Conservation (phyloP, 1,284 basidiomycete genomes). For the Puccinia triticina region DNA sequence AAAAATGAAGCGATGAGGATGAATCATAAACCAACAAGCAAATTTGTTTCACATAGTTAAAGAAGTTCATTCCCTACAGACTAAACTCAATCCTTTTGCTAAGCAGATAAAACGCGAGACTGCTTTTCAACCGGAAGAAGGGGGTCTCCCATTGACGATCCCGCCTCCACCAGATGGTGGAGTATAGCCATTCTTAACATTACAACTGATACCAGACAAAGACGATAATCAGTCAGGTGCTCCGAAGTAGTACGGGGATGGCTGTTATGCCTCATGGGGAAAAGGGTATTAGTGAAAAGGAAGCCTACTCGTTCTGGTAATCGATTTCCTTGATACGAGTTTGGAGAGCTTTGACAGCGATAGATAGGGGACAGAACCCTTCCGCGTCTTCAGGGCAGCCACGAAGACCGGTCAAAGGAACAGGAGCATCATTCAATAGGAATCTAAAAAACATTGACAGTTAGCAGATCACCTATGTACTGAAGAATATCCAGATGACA, state of each 20-base stretch:
- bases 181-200: conserved; percentile 19
- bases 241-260: not conserved
- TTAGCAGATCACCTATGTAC: not conserved
- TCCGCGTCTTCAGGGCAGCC: conserved; percentile 34
- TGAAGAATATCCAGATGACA: not conserved
- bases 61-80: too few relatives aligned
- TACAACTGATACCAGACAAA: conserved; percentile 25
- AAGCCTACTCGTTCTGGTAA: conserved; percentile 43
- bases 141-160: conserved; percentile 49
- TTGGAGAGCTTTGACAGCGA: conserved; percentile 25
- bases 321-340: conserved; percentile 42
- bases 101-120: not conserved
- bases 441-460: conserved; percentile 20
- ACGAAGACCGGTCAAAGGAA: conserved; percentile 35
- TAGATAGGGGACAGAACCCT: conserved; percentile 43
- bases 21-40: too few relatives aligned
- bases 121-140: not conserved
- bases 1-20: too few relatives aligned
- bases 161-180: conserved; percentile 48
- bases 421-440: conserved; percentile 47
- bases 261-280: conserved; percentile 47
- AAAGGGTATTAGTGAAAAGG: not conserved
- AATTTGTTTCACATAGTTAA: too few relatives aligned
- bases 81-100: not conserved
- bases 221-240: not conserved